Evolutionary conservation across 352 stramenopile species (phyloP), one percentile per base, ranked within the genome.

Genomic region (Sclerospora graminicola): DNA sequence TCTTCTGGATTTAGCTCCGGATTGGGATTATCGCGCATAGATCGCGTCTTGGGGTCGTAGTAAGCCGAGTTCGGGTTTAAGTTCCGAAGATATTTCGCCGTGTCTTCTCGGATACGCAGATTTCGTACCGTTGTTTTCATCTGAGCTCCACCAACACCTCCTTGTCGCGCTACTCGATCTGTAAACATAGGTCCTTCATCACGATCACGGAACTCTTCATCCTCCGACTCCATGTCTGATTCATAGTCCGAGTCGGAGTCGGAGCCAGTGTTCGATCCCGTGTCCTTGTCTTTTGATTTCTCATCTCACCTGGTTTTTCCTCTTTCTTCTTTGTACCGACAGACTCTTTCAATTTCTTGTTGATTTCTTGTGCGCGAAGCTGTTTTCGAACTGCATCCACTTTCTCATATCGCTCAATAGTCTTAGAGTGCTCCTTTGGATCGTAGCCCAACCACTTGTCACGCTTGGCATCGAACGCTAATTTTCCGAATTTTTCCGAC

Each of bases 61-160:
- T 98, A 98, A 4, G 96, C 95, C 36, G 88, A 98, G 58, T 99
- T 97, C 7, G 92, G 81, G 69, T 99, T 96, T 15, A 99, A 70
- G 51, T 99, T 99, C 19, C 92, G 77, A 41, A 99, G 55, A 57
- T 99, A 99, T 62, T 99, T 99, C 47, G 96, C 96, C 31, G 95
- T 99, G 63, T 99, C 97, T 66, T 99, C 97, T 43, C 97, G 89
- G 58, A 99, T 98, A 15, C 97, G 89, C 27, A 99, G 68, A 60
- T 99, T 99, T 1, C 95, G 85, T 28, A 98, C 94, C 4, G 71
- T 92, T 2, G 94, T 95, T 72, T 97, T 98, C 94, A 98, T 98
- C 73, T 98, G 89, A 18, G 93, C 92, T n/a, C 94, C 94, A 36
- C 95, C 94, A 2, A 99, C 84, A 55, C 94, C 95, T 51, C 94